Evolutionary conservation across 768 basidiomycete genomes (phyloP).

Genomic region (Boletus sp.): DNA sequence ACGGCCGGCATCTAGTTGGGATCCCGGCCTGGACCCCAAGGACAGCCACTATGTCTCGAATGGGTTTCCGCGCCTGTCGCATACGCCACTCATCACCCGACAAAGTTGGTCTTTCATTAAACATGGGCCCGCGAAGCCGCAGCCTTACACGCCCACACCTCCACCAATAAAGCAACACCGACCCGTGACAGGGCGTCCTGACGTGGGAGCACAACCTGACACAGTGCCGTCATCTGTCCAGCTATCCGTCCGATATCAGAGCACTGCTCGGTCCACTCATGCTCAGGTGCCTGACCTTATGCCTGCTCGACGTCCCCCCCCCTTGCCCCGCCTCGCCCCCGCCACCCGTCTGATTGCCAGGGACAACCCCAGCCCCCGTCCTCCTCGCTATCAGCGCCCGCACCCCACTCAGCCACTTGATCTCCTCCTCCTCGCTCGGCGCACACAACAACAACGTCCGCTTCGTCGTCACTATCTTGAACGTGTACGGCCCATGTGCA

Average conservation of each 20-base stretch:
- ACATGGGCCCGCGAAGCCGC: not conserved
- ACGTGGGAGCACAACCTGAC: constrained; percentile 20
- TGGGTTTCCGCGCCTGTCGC: constrained; percentile 34
- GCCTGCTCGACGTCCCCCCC: constrained; percentile 31
- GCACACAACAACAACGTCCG: constrained; percentile 86
- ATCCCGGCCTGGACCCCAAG: constrained; percentile 14
- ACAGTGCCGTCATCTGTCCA: constrained; percentile 20
- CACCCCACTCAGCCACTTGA: constrained; percentile 95
- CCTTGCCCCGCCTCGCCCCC: constrained; percentile 19
- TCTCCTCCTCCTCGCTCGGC: constrained; percentile 96
- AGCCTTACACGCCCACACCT: not conserved
- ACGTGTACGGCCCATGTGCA: constrained; percentile 56
- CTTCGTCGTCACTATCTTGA: constrained; percentile 96
- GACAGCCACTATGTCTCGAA: constrained; percentile 23
- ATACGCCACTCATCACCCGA: constrained; percentile 31
- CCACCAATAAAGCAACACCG: not conserved
- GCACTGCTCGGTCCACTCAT: constrained; percentile 34
- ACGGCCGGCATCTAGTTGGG: not conserved
- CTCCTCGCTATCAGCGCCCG: constrained; percentile 85
- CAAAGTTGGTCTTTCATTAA: constrained; percentile 20
- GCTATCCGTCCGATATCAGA: constrained; percentile 23
- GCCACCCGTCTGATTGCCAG: constrained; percentile 22
- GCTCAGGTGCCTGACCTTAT: constrained; percentile 47
- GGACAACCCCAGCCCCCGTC: constrained; percentile 47
- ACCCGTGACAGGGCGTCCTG: constrained; percentile 7